phyloP scores from a whole-genome alignment of 1,284 basidiomycete species.

The Tremellales sp. region DNA sequence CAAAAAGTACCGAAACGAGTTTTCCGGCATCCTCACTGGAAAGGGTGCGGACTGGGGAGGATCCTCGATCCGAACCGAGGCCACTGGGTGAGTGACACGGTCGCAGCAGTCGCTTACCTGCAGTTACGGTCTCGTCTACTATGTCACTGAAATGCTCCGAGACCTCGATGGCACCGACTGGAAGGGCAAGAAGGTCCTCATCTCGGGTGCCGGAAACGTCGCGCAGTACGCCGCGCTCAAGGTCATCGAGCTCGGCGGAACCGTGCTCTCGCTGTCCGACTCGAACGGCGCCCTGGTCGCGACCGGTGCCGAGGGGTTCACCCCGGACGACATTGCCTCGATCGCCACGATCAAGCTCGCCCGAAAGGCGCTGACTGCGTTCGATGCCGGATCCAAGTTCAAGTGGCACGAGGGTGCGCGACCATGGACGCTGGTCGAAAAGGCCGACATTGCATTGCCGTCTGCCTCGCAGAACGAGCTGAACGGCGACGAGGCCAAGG shows the following conservation, averaged over 20 bases:
- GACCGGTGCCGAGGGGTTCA: conserved; percentile 56
- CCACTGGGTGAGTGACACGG: conserved; percentile 52
- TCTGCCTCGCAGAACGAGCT: conserved; percentile 78
- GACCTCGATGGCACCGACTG: conserved; percentile 52
- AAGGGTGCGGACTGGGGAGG: conserved; percentile 73
- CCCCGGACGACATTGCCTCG: conserved; percentile 56
- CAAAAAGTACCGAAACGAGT: conserved; percentile 72
- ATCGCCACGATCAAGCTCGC: conserved; percentile 64
- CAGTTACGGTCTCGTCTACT: conserved; percentile 73
- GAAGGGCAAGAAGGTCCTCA: conserved; percentile 60
- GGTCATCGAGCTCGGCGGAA: conserved; percentile 71
- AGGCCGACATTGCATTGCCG: conserved; percentile 69
- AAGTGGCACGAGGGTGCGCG: conserved; percentile 66
- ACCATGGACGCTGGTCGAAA: conserved; percentile 68
- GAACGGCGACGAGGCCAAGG: conserved; percentile 62
- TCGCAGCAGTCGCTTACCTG: neutral
- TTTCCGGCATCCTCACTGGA: conserved; percentile 70
- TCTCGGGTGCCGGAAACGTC: conserved; percentile 72
- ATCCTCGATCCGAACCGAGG: conserved; percentile 67
- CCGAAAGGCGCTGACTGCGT: conserved; percentile 59
- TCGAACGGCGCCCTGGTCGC: conserved; percentile 69
- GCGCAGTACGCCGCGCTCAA: conserved; percentile 75
- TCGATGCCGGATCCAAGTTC: conserved; percentile 54
- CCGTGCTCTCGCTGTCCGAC: conserved; percentile 72
- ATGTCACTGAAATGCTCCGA: conserved; percentile 57